These are phyloP conservation scores for Plasmodium vinckei DNA, from an alignment of 169 alveolate species.

Conservation along the genomic window DNA sequence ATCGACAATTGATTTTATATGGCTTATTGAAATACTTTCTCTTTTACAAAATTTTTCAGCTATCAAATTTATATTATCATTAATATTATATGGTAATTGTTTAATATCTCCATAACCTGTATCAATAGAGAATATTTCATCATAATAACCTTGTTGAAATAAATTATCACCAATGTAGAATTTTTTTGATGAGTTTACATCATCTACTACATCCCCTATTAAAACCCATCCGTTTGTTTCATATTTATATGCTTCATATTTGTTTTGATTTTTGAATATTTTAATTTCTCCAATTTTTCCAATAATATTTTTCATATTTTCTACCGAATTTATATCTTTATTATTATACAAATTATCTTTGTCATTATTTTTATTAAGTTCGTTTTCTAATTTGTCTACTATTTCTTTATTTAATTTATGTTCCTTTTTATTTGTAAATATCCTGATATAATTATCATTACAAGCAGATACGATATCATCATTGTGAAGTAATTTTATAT, in stretches of 20 bases:
- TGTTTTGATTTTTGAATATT: conserved; percentile 43
- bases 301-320: conserved; percentile 31
- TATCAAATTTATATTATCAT: conserved; percentile 45
- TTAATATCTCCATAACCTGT: conserved; percentile 39
- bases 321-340: conserved; percentile 19
- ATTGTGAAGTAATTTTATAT: conserved; percentile 25
- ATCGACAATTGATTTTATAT: conserved; percentile 66
- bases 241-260: conserved; percentile 72
- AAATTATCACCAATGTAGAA: conserved; percentile 59
- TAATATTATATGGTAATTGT: conserved; percentile 42
- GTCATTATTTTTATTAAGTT: conserved; percentile 2
- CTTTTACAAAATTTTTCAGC: conserved; percentile 76
- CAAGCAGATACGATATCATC: conserved; percentile 40
- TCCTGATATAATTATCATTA: conserved; percentile 55
- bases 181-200: conserved; percentile 37
- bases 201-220: conserved; percentile 67
- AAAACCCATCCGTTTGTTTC: conserved; percentile 45
- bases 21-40: conserved; percentile 39
- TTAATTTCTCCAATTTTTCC: conserved; percentile 69
- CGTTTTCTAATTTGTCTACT: conserved; percentile 7
- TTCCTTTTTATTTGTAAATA: conserved; percentile 43
- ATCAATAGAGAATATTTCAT: conserved; percentile 55
- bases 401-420: conserved; percentile 10
- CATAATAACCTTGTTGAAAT: conserved; percentile 65
- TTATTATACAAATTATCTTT: background rate